Conservation (phyloP, 2,329 filamentous ascomycete species). For the Botrytis sinoallii region DNA sequence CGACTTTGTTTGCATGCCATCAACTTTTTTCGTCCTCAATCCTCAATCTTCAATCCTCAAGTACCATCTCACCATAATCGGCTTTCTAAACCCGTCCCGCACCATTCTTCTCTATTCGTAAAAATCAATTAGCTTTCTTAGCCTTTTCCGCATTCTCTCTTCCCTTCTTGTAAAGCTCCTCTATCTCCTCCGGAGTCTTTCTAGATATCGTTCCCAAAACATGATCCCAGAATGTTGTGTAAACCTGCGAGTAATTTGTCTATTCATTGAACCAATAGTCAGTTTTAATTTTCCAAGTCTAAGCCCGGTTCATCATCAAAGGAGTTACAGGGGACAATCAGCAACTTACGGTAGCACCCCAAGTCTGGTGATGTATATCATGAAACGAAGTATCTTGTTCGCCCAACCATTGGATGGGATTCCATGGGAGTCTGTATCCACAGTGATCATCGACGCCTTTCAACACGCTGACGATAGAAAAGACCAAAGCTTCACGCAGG, state of each 20-base stretch:
- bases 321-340: background rate
- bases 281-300: background rate
- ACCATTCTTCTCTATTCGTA: background rate
- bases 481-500: conserved; percentile 75
- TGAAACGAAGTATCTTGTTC: conserved; percentile 18
- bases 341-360: conserved; percentile 8
- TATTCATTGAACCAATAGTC: background rate
- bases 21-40: background rate
- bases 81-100: background rate
- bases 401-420: conserved; percentile 50
- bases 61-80: background rate
- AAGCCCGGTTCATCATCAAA: no score
- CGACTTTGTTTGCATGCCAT: background rate
- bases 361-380: conserved; percentile 20
- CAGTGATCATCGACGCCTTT: conserved; percentile 97
- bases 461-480: conserved; percentile 81
- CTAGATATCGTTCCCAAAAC: background rate
- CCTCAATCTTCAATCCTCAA: background rate
- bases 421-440: conserved; percentile 86
- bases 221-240: conserved; percentile 12
- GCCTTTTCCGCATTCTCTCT: background rate
- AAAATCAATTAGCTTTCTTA: background rate
- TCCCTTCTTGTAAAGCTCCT: conserved; percentile 3
- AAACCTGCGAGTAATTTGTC: conserved; percentile 13
- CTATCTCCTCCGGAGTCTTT: background rate